Evolutionary conservation across 352 stramenopile genomes (phyloP), one percentile per base, ranked within the genome.

Genomic region (Plasmopara halstedii): DNA sequence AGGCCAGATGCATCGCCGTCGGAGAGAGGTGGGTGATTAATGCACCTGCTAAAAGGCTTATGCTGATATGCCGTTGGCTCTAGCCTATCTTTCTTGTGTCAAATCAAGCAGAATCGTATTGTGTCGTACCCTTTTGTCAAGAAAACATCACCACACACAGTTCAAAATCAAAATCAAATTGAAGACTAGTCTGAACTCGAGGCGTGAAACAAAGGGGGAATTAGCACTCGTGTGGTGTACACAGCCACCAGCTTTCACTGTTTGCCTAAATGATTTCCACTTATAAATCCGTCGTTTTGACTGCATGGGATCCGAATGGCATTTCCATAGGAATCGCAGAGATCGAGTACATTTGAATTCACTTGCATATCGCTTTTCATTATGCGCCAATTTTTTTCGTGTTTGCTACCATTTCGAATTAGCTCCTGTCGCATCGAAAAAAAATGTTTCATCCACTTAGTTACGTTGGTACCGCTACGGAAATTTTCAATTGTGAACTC

Each of bases 1-100:
- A 85, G 45, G 58, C 64, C 7, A 77, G 68, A 14, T 76, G 64
- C 21, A 55, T 76, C 10, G 50, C 58, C 6, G 48, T 55, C 26
- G 73, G 71, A 46, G 56, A 82, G 26, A 80, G 66, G 73, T 85
- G 22, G 3, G 55, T 29, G 0, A 31, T 46, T 9, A 17, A 17
- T 35, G 29, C 14, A 35, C 3, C 3, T 35, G 29, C 14, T 17
- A 8, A 35, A 35, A 14, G 7, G 25, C 11, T 10, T 29, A 29
- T 10, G 25, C 25, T 29, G 25, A 29, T 4, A 5, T 29, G 7
- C 11, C 1, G 11, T 11, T 29, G 25, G 25, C 3, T 29, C n/a
- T 7, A 35, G 31, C 5, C 31, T 8, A n/a, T 18, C n/a, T 18
- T 35, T 35, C 15, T 17, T 6, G n/a, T 35, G 31, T 17, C 3